These are phyloP conservation scores for Dispira parvispora DNA, from an alignment of 192 early-diverging fungal species.

Conservation along the genomic window DNA sequence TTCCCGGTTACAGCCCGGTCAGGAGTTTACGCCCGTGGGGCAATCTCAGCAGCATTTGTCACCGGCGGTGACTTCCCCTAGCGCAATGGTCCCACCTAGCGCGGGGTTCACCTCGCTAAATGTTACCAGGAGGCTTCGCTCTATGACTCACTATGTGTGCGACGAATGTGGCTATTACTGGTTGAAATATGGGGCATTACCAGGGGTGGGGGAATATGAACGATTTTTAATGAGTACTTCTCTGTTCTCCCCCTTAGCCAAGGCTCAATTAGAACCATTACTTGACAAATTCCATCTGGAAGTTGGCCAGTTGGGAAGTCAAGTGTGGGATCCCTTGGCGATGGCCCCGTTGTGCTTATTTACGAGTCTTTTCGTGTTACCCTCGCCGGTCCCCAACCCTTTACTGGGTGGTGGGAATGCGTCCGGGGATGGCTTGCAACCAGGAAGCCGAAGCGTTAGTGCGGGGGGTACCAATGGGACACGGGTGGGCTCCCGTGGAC, in stretches of 20 bases:
- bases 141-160: slow-evolving; percentile 20
- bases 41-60: slow-evolving; percentile 18
- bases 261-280: background rate
- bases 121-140: slow-evolving; percentile 18
- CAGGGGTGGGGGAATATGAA: slow-evolving; percentile 16
- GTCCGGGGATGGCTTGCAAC: no score
- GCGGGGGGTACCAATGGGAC: no score
- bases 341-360: slow-evolving; percentile 10
- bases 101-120: slow-evolving; percentile 23
- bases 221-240: slow-evolving; percentile 6
- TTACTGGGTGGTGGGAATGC: no score
- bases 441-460: no score
- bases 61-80: background rate
- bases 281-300: background rate
- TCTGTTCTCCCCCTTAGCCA: slow-evolving; percentile 11
- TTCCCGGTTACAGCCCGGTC: slow-evolving; percentile 16
- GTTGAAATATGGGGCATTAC: slow-evolving; percentile 33
- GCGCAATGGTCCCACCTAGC: slow-evolving; percentile 20
- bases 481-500: background rate
- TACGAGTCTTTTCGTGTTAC: slow-evolving; percentile 12
- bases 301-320: background rate
- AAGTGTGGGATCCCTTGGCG: slow-evolving; percentile 6
- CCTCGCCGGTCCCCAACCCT: background rate
- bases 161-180: slow-evolving; percentile 37
- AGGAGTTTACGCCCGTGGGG: slow-evolving; percentile 14